phyloP scores from a whole-genome alignment of 2,329 filamentous ascomycete genomes.

The Aureobasidium namibiae region DNA sequence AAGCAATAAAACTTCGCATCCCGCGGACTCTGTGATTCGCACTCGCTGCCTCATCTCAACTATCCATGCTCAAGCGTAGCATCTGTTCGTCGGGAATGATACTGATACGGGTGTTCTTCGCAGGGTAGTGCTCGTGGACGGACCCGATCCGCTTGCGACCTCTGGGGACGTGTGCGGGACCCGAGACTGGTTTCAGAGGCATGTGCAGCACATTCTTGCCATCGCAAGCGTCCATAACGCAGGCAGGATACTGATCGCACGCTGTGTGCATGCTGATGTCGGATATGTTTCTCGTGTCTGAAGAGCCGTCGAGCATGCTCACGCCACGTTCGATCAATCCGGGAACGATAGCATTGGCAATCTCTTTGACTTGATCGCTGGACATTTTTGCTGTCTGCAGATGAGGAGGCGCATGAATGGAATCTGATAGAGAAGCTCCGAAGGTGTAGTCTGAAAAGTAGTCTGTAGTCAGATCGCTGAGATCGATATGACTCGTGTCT shows the following conservation, averaged over 20 bases:
- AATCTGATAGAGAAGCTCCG: background rate
- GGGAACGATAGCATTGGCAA: constrained; percentile 19
- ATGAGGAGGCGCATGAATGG: background rate
- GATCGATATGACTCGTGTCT: constrained; percentile 8
- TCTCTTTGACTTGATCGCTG: constrained; percentile 23
- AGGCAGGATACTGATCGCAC: constrained; percentile 24
- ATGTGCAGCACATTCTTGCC: constrained; percentile 4
- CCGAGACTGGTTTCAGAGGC: background rate
- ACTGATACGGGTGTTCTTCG: background rate
- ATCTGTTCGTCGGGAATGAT: background rate
- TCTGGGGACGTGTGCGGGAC: background rate
- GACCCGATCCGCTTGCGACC: background rate
- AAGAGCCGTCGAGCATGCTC: background rate
- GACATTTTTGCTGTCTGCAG: constrained; percentile 16
- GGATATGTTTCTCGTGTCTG: constrained; percentile 15
- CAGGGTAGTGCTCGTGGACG: background rate
- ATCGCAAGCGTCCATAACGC: constrained; percentile 21
- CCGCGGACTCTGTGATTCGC: background rate
- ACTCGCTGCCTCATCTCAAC: background rate
- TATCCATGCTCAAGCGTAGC: background rate
- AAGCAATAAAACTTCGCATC: background rate
- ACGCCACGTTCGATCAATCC: background rate
- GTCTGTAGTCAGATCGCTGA: constrained; percentile 17
- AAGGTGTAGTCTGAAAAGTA: constrained; percentile 11
- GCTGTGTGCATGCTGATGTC: constrained; percentile 29